These are phyloP conservation scores for Citrus cavaleriei DNA, from an alignment of 345 rosid species.

Conservation along the genomic window DNA sequence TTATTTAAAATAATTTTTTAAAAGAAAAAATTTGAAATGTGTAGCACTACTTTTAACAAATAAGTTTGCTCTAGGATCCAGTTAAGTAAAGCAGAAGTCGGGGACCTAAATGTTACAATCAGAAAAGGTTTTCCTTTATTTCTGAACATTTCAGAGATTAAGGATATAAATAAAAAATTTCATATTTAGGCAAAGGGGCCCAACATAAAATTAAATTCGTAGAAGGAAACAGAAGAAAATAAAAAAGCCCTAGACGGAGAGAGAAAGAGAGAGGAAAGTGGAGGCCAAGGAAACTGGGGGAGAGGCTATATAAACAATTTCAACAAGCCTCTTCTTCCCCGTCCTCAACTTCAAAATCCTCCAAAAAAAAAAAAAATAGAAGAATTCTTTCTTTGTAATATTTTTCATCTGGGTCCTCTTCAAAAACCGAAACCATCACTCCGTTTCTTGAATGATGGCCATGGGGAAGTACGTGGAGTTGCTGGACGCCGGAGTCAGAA, in stretches of 20 bases:
- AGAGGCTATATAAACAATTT: constrained; percentile 8
- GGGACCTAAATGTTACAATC: too few species aligned
- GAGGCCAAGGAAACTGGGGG: not conserved
- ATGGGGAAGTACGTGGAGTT: constrained; percentile 54
- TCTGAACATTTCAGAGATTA: too few species aligned
- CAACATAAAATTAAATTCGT: too few species aligned
- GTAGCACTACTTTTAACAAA: too few species aligned
- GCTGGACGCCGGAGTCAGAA: constrained; percentile 43
- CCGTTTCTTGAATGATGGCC: not conserved
- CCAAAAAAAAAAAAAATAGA: not conserved
- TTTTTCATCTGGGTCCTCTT: not conserved
- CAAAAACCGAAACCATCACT: not conserved
- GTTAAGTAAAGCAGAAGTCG: accelerated
- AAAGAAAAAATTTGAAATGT: too few species aligned
- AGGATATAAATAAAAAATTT: too few species aligned
- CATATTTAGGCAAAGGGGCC: too few species aligned
- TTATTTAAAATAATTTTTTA: too few species aligned
- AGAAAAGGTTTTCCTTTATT: too few species aligned
- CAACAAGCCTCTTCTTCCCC: not conserved
- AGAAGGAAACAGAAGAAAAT: too few species aligned
- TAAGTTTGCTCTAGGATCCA: accelerated
- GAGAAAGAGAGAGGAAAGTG: not conserved
- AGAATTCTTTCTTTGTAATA: not conserved
- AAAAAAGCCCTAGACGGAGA: not conserved
- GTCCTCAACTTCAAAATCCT: not conserved